Evolutionary conservation across 2,329 filamentous ascomycete species (phyloP).

Genomic region (Massarina eburnea): DNA sequence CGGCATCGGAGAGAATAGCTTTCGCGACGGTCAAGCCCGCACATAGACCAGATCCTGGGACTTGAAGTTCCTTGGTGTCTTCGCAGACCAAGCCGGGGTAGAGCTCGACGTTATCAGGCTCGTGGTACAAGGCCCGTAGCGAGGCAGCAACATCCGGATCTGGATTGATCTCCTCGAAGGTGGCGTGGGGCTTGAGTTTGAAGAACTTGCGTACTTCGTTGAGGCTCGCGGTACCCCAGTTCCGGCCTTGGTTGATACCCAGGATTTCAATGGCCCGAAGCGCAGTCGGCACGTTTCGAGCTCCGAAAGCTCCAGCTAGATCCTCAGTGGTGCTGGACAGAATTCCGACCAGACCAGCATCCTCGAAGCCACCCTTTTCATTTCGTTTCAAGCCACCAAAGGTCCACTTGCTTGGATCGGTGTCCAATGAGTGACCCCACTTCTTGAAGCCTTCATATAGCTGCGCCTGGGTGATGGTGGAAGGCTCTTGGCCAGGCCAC

Average conservation of each 20-base stretch:
- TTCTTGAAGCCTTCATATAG: constrained; percentile 51
- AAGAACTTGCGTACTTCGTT: constrained; percentile 83
- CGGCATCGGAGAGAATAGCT: constrained; percentile 72
- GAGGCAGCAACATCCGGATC: constrained; percentile 47
- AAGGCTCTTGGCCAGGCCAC: not conserved
- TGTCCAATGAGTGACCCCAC: constrained; percentile 46
- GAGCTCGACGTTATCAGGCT: constrained; percentile 58
- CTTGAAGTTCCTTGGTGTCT: constrained; percentile 68
- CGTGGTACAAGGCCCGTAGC: constrained; percentile 51
- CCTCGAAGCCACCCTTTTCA: constrained; percentile 53
- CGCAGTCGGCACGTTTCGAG: constrained; percentile 47
- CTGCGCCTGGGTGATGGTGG: constrained; percentile 2
- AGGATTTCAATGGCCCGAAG: constrained; percentile 63
- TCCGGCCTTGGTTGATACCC: constrained; percentile 70
- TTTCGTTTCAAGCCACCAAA: constrained; percentile 59
- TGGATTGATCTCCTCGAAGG: constrained; percentile 76
- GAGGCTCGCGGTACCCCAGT: constrained; percentile 71
- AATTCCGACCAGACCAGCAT: constrained; percentile 73
- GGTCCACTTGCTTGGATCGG: constrained; percentile 65
- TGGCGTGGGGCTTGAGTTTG: constrained; percentile 69
- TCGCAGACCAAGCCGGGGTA: constrained; percentile 76
- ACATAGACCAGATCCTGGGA: constrained; percentile 66
- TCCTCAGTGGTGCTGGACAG: constrained; percentile 69
- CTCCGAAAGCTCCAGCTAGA: constrained; percentile 56
- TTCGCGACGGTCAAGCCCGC: constrained; percentile 53